Percentiles rank a stretch among this genome's conserved stretches.
Evolutionary conservation across 1,284 basidiomycete genomes (phyloP).

Genomic region (Moniliophthora roreri): DNA sequence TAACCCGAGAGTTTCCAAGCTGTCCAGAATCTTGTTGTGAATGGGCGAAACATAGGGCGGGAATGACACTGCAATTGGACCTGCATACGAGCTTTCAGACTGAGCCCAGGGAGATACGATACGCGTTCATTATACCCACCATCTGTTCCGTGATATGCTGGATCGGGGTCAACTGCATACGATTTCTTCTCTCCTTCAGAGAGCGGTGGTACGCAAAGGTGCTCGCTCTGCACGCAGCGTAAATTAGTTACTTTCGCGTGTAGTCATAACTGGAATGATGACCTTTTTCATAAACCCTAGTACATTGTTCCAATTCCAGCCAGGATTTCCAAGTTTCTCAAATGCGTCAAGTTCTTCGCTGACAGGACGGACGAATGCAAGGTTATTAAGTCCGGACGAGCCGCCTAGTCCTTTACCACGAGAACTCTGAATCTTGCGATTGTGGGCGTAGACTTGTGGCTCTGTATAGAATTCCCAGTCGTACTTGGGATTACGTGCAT

Average conservation of each 20-base stretch:
- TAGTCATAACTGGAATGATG: background rate
- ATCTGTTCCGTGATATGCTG: constrained; percentile 4
- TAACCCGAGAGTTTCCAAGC: constrained; percentile 8
- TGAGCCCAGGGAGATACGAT: background rate
- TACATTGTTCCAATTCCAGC: constrained; percentile 14
- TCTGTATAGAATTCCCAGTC: constrained; percentile 8
- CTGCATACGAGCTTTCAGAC: background rate
- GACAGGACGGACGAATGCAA: background rate
- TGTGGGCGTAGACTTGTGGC: constrained; percentile 2
- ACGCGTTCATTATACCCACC: background rate
- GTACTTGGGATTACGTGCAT: background rate
- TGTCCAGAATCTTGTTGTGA: constrained; percentile 1
- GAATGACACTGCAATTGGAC: constrained; percentile 5
- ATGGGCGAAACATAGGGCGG: constrained; percentile 7
- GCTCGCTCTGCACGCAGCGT: background rate
- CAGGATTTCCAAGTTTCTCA: constrained; percentile 5
- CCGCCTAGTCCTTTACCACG: constrained; percentile 8
- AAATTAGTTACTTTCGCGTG: background rate
- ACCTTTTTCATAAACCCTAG: constrained; percentile 12
- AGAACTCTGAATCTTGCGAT: constrained; percentile 2
- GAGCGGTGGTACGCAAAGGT: background rate
- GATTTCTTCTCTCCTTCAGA: background rate
- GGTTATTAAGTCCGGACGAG: constrained; percentile 2
- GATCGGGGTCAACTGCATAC: constrained; percentile 1
- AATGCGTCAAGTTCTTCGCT: constrained; percentile 6